Conservation (phyloP, 1,284 basidiomycete species). For the Cryptococcus floricola region DNA sequence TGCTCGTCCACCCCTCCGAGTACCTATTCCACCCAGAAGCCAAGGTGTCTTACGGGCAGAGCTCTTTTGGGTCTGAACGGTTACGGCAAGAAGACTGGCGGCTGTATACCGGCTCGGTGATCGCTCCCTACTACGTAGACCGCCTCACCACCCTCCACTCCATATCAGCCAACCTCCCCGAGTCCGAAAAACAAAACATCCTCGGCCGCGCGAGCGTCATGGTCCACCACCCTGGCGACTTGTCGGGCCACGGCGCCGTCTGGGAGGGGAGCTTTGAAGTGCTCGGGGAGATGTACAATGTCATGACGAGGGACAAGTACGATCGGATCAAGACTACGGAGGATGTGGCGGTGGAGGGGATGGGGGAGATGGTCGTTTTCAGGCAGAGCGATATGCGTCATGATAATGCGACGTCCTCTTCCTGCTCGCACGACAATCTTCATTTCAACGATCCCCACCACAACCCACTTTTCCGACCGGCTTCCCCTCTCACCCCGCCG, state of each 20-base stretch:
- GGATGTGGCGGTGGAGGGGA: slow-evolving; percentile 59
- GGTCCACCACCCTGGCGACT: slow-evolving; percentile 63
- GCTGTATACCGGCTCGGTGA: slow-evolving; percentile 67
- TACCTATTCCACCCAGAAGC: slow-evolving; percentile 72
- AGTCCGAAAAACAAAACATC: slow-evolving; percentile 31
- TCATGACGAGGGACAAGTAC: slow-evolving; percentile 70
- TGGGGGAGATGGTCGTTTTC: slow-evolving; percentile 74
- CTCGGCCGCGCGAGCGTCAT: slow-evolving; percentile 69
- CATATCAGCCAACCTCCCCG: slow-evolving; percentile 20
- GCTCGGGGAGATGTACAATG: slow-evolving; percentile 65
- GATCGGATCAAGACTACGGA: slow-evolving; percentile 54
- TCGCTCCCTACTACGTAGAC: slow-evolving; percentile 54
- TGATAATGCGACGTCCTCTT: slow-evolving; percentile 7
- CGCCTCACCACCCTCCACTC: slow-evolving; percentile 42
- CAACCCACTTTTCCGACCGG: slow-evolving; percentile 31
- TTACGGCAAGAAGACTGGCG: slow-evolving; percentile 35
- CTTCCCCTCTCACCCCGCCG: neutral
- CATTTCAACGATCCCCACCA: slow-evolving; percentile 62
- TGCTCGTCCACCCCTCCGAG: slow-evolving; percentile 67
- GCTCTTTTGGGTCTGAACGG: slow-evolving; percentile 3
- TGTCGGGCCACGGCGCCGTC: slow-evolving; percentile 53
- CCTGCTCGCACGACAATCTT: slow-evolving; percentile 67
- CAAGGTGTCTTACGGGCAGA: slow-evolving; percentile 50
- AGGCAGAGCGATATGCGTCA: slow-evolving; percentile 49
- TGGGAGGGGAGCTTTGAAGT: slow-evolving; percentile 75